Conservation (phyloP, 75 land plant species). For the Sequoiadendron giganteum region DNA sequence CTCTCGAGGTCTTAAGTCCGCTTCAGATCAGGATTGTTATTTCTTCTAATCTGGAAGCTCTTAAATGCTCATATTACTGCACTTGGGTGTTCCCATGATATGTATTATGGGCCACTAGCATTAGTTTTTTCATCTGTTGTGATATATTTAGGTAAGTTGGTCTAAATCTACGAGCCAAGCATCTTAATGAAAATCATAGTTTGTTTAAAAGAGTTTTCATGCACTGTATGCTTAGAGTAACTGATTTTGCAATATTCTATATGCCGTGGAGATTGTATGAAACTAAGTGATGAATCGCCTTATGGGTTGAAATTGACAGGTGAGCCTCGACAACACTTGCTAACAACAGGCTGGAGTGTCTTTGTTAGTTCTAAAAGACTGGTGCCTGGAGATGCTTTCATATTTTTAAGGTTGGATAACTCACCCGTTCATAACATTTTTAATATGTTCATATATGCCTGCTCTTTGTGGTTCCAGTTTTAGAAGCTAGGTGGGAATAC, state of each 20-base stretch:
- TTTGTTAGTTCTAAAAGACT: slow-evolving; percentile 58
- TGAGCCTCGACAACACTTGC: slow-evolving; percentile 52
- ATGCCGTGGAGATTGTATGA: neutral
- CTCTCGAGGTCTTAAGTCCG: neutral
- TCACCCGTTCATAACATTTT: neutral
- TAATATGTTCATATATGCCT: neutral
- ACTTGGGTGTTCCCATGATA: neutral
- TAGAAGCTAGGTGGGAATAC: neutral
- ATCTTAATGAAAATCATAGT: neutral
- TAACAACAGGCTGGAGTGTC: slow-evolving; percentile 65
- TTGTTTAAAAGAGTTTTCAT: neutral
- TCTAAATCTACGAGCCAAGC: neutral
- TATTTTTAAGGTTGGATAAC: slow-evolving; percentile 39
- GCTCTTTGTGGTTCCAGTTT: neutral
- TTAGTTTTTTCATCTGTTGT: neutral
- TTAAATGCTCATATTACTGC: neutral
- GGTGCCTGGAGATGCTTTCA: slow-evolving; percentile 50
- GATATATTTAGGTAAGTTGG: neutral
- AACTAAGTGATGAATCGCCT: neutral
- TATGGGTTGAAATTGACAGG: slow-evolving; percentile 20
- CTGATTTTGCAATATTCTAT: neutral
- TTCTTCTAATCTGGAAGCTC: neutral
- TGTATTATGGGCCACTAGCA: neutral
- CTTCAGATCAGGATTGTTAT: neutral
- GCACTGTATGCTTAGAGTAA: neutral